Percentiles rank a stretch among this genome's conserved stretches.
phyloP scores from a whole-genome alignment of 495 filamentous ascomycete species.

The Penicillium parvum region DNA sequence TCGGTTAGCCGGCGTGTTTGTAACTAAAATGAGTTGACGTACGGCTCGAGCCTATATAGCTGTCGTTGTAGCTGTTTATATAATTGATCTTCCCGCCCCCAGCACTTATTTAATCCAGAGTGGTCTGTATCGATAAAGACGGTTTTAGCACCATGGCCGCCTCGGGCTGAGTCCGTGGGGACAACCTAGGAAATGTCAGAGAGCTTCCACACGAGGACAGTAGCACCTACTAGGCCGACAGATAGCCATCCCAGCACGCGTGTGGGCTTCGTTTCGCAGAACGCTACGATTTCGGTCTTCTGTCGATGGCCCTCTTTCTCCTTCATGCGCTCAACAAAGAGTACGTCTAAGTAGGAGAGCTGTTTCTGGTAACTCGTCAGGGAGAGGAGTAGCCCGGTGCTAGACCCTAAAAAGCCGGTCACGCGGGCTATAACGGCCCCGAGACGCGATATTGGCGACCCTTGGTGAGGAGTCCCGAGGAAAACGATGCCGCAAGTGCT shows the following conservation, averaged over 20 bases:
- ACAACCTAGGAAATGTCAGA: background rate
- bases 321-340: background rate
- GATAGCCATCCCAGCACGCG: background rate
- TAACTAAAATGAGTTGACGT: no score
- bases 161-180: background rate
- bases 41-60: no score
- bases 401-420: background rate
- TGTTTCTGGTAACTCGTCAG: background rate
- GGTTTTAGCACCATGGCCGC: background rate
- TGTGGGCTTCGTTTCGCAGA: background rate
- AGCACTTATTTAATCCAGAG: background rate
- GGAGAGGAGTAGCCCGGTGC: background rate
- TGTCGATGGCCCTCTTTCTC: background rate
- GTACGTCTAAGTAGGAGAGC: background rate
- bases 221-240: background rate
- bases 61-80: no score
- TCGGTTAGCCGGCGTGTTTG: no score
- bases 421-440: background rate
- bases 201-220: background rate
- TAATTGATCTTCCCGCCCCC: no score
- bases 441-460: background rate
- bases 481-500: background rate
- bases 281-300: background rate
- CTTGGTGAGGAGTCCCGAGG: background rate
- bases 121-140: background rate